Evolutionary conservation across 371 early-diverging fungal genomes (phyloP).

Genomic region (Mortierella sp.): DNA sequence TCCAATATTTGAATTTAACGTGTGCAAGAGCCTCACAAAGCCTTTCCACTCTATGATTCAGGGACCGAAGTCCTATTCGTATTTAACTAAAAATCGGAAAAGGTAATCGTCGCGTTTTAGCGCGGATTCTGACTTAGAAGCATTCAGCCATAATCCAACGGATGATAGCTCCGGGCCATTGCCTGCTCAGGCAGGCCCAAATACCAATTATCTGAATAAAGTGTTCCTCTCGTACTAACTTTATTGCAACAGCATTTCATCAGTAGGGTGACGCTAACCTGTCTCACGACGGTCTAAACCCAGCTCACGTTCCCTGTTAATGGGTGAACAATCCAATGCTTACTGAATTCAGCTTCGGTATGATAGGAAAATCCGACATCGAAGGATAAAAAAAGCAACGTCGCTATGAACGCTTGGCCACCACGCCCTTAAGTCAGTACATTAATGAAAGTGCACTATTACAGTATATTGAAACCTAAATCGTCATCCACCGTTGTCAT

Average conservation of each 20-base stretch:
- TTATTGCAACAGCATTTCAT: too few species aligned
- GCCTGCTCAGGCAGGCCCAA: constrained; percentile 11
- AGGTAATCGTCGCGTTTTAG: constrained; percentile 4
- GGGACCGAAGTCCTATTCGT: constrained; percentile 1
- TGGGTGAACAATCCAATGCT: constrained; percentile 9
- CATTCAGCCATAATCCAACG: constrained; percentile 13
- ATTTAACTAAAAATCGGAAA: constrained; percentile 7
- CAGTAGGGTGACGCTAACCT: background rate
- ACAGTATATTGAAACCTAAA: too few species aligned
- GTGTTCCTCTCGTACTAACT: too few species aligned
- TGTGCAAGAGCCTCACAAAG: too few species aligned
- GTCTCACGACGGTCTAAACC: constrained; percentile 5
- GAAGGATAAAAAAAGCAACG: constrained; percentile 5
- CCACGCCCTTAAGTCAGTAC: too few species aligned
- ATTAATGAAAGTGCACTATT: too few species aligned
- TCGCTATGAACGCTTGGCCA: background rate
- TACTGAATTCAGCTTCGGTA: too few species aligned
- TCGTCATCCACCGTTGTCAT: too few species aligned
- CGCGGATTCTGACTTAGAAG: too few species aligned
- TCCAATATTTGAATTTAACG: too few species aligned
- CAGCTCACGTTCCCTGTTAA: constrained; percentile 2
- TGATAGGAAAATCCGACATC: constrained; percentile 6
- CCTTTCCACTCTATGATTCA: too few species aligned
- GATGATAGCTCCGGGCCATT: constrained; percentile 17
- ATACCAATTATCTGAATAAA: background rate